Percentiles rank a stretch among this genome's conserved stretches.
Evolutionary conservation across 495 filamentous ascomycete genomes (phyloP).

Genomic region (Penicillium parvum): DNA sequence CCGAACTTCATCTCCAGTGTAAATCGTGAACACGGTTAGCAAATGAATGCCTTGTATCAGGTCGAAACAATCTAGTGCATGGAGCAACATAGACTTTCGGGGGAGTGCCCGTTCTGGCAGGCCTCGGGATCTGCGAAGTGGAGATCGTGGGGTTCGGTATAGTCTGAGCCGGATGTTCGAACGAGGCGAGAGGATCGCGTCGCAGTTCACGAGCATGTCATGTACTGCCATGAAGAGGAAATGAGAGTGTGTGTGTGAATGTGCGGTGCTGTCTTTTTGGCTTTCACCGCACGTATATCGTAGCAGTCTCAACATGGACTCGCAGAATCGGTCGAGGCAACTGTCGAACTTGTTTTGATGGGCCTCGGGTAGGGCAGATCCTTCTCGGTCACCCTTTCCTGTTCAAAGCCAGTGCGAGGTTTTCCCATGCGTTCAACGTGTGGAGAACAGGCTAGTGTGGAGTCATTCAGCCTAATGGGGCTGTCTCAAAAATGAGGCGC

Average conservation of each 20-base stretch:
- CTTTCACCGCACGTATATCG: too few species aligned
- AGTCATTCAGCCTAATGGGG: background rate
- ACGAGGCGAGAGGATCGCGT: too few species aligned
- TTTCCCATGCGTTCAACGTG: background rate
- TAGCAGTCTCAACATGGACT: too few species aligned
- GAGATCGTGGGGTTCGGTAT: background rate
- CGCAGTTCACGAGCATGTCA: too few species aligned
- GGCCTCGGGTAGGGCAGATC: background rate
- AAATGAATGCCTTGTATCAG: background rate
- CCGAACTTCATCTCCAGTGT: background rate
- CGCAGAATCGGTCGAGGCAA: too few species aligned
- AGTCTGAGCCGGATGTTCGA: too few species aligned
- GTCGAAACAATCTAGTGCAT: slow-evolving; percentile 1
- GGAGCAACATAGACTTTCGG: background rate
- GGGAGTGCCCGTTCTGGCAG: background rate
- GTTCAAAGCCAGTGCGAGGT: background rate
- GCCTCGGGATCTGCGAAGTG: background rate
- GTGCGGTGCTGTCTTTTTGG: too few species aligned
- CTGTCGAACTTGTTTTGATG: too few species aligned
- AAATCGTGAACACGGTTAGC: background rate
- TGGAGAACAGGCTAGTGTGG: background rate
- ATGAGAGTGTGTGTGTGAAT: too few species aligned
- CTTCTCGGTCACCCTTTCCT: background rate
- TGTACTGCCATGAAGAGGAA: too few species aligned
- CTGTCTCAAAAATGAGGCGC: slow-evolving; percentile 2